phyloP scores from a whole-genome alignment of 805 yeast genomes.

The Suhomyces emberorum region DNA sequence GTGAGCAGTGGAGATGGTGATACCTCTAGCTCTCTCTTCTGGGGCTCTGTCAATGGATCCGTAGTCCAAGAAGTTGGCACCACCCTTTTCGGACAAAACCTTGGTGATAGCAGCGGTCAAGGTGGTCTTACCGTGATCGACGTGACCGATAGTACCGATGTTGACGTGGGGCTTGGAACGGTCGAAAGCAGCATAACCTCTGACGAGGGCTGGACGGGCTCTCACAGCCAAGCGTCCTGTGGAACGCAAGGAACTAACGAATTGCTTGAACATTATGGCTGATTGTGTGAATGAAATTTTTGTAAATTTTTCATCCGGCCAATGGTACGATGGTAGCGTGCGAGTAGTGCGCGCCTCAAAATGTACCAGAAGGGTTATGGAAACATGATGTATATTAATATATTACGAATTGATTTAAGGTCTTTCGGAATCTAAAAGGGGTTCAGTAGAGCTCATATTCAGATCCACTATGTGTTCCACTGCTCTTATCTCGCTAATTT shows the following conservation, averaged over 20 bases:
- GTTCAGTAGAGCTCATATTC: conserved; percentile 13
- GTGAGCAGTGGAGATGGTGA: conserved; percentile 96
- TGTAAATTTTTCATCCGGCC: conserved; percentile 4
- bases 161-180: conserved; percentile 96
- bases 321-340: not conserved
- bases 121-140: conserved; percentile 98
- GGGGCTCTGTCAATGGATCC: conserved; percentile 95
- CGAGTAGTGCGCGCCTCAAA: too few species aligned
- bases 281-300: conserved; percentile 1
- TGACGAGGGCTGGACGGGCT: conserved; percentile 29
- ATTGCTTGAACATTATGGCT: conserved; percentile 25
- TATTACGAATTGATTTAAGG: too few species aligned
- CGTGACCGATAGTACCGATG: conserved; percentile 98
- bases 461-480: conserved; percentile 29
- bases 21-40: conserved; percentile 99
- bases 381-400: too few species aligned
- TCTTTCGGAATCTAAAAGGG: too few species aligned
- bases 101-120: conserved; percentile 98
- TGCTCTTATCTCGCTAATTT: conserved; percentile 24
- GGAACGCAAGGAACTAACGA: conserved; percentile 27
- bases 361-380: too few species aligned
- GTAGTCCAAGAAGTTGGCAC: conserved; percentile 92
- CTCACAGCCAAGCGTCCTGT: conserved; percentile 19
- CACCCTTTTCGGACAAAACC: conserved; percentile 82
- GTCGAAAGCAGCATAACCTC: conserved; percentile 70